Percentiles rank a stretch among this genome's conserved stretches.
phyloP scores from a whole-genome alignment of 129 eudicot species.

The Helianthus tuberosus region DNA sequence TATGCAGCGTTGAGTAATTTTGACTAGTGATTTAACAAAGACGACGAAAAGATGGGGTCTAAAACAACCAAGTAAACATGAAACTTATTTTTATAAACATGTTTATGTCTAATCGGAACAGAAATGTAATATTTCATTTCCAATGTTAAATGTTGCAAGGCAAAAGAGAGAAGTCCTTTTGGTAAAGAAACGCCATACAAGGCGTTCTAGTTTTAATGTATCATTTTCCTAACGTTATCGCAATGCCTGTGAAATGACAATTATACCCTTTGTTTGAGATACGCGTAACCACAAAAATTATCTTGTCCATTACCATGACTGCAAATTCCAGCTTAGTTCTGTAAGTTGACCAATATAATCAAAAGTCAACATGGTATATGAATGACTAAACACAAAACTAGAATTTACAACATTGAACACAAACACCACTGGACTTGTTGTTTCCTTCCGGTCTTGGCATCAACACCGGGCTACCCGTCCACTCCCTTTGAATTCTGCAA shows the following conservation, averaged over 20 bases:
- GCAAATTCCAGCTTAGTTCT: constrained; percentile 21
- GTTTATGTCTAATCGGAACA: too few relatives aligned
- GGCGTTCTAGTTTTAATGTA: background rate
- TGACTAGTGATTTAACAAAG: background rate
- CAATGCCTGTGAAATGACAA: constrained; percentile 1
- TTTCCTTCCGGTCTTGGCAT: constrained; percentile 61
- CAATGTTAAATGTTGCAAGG: too few relatives aligned
- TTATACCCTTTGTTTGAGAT: constrained; percentile 5
- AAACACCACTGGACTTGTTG: constrained; percentile 23
- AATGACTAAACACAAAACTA: constrained; percentile 30
- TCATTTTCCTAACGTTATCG: background rate
- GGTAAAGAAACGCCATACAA: background rate
- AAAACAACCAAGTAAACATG: too few relatives aligned
- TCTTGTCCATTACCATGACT: constrained; percentile 5
- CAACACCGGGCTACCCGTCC: constrained; percentile 64
- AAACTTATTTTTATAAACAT: too few relatives aligned
- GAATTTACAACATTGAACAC: constrained; percentile 54
- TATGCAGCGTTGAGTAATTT: background rate
- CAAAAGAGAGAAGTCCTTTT: too few relatives aligned
- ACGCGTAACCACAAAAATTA: background rate
- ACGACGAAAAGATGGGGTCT: background rate
- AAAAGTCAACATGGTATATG: constrained; percentile 14
- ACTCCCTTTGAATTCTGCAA: constrained; percentile 58
- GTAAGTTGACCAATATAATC: constrained; percentile 20
- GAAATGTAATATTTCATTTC: too few relatives aligned